Conservation (phyloP, 345 rosid genomes). For the Streptanthus diversifolius region DNA sequence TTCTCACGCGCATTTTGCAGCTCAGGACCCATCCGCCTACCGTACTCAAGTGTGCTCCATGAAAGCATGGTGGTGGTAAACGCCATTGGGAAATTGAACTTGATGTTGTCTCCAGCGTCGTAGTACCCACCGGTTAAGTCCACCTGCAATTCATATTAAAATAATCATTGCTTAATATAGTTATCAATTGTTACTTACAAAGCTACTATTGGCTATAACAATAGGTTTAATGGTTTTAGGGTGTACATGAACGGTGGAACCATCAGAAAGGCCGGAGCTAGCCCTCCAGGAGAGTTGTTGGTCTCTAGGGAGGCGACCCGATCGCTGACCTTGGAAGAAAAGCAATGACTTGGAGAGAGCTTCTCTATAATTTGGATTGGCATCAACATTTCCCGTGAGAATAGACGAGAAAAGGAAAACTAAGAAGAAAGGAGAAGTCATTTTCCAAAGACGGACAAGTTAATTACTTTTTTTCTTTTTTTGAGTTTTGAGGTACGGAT, state of each 20-base stretch:
- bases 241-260: constrained; percentile 52
- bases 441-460: constrained; percentile 9
- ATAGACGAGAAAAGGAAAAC: constrained; percentile 27
- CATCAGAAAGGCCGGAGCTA: constrained; percentile 73
- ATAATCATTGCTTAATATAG: not conserved
- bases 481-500: constrained; percentile 20
- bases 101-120: constrained; percentile 90
- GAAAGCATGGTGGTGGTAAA: constrained; percentile 88
- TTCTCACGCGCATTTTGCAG: constrained; percentile 53
- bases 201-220: not conserved
- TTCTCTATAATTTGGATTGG: constrained; percentile 70
- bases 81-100: constrained; percentile 95
- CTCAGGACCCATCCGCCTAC: constrained; percentile 64
- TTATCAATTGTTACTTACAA: not conserved
- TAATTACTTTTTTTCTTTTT: constrained; percentile 5
- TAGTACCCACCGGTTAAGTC: constrained; percentile 89
- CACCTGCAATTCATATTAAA: constrained; percentile 43
- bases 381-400: constrained; percentile 32
- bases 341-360: constrained; percentile 75
- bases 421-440: constrained; percentile 28
- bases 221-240: not conserved
- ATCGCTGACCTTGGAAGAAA: constrained; percentile 90
- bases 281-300: constrained; percentile 71
- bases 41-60: constrained; percentile 83
- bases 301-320: constrained; percentile 59